Percentiles rank a stretch among this genome's conserved stretches.
Conservation (phyloP, 2,329 filamentous ascomycete genomes). For the Diaporthe longicolla region DNA sequence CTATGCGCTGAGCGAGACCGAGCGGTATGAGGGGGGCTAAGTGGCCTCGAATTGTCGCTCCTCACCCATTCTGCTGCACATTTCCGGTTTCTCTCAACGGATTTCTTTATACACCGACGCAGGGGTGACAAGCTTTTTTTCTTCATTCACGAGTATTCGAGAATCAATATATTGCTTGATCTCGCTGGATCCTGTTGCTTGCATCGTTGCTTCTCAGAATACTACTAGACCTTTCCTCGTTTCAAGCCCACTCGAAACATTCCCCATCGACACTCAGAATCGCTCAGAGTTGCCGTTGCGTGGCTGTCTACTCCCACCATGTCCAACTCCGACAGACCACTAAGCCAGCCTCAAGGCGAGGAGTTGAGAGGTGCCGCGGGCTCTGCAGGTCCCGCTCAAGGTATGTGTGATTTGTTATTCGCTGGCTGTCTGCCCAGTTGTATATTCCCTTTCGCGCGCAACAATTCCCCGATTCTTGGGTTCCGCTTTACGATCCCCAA, state of each 20-base stretch:
- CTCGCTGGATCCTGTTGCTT: conserved; percentile 14
- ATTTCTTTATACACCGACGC: conserved; percentile 18
- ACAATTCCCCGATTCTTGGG: conserved; percentile 14
- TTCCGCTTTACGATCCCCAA: conserved; percentile 16
- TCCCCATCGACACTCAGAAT: conserved; percentile 6
- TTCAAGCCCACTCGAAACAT: conserved; percentile 11
- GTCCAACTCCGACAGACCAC: conserved; percentile 30
- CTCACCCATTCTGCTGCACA: conserved; percentile 25
- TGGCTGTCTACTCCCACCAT: conserved; percentile 15
- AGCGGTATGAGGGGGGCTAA: conserved; percentile 33
- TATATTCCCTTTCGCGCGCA: not conserved
- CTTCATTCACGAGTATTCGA: conserved; percentile 11
- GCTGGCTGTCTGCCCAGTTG: conserved; percentile 1
- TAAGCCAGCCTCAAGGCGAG: conserved; percentile 31
- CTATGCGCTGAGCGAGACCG: conserved; percentile 36
- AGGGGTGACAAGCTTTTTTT: conserved; percentile 18
- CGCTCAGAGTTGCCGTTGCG: conserved; percentile 7
- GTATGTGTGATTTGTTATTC: conserved; percentile 31
- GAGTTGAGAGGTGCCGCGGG: not conserved
- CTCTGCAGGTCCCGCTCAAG: conserved; percentile 9
- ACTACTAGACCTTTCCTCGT: not conserved
- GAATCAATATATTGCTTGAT: conserved; percentile 34
- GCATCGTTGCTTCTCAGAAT: not conserved
- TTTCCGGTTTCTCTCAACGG: conserved; percentile 24
- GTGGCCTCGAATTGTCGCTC: conserved; percentile 32